phyloP scores from a whole-genome alignment of 768 basidiomycete species.

The Hericium coralloides region DNA sequence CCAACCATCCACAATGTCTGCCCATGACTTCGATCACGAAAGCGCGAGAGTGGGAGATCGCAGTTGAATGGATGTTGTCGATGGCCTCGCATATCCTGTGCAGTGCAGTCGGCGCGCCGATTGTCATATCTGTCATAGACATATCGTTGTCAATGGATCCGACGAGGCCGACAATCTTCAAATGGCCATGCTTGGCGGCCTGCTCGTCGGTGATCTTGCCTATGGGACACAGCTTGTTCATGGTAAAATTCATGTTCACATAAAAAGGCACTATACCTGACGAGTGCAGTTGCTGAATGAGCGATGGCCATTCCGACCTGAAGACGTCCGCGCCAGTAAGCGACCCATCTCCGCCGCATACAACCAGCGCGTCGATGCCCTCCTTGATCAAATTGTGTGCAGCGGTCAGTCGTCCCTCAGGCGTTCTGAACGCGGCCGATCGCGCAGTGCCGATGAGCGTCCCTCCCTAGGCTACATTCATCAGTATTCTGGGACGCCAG shows the following conservation, averaged over 20 bases:
- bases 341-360: slow-evolving; percentile 96
- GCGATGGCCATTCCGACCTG: slow-evolving; percentile 88
- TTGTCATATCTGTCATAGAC: slow-evolving; percentile 95
- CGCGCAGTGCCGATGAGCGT: slow-evolving; percentile 94
- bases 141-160: slow-evolving; percentile 99
- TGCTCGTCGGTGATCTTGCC: slow-evolving; percentile 73
- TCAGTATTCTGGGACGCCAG: neutral
- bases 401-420: slow-evolving; percentile 82
- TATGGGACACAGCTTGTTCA: slow-evolving; percentile 18
- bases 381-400: slow-evolving; percentile 90
- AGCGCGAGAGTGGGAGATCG: slow-evolving; percentile 90
- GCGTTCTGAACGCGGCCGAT: slow-evolving; percentile 73
- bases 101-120: slow-evolving; percentile 91
- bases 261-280: slow-evolving; percentile 36
- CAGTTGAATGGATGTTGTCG: slow-evolving; percentile 97
- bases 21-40: slow-evolving; percentile 99
- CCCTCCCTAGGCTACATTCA: slow-evolving; percentile 53
- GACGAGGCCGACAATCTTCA: slow-evolving; percentile 96
- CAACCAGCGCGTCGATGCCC: slow-evolving; percentile 94
- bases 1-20: slow-evolving; percentile 99
- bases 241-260: neutral
- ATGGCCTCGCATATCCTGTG: slow-evolving; percentile 97
- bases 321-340: slow-evolving; percentile 95
- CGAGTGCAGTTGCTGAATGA: slow-evolving; percentile 57
- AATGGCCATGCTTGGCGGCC: slow-evolving; percentile 61